phyloP scores from a whole-genome alignment of 2,329 filamentous ascomycete genomes.

The Ophidiomyces ophidiicola region DNA sequence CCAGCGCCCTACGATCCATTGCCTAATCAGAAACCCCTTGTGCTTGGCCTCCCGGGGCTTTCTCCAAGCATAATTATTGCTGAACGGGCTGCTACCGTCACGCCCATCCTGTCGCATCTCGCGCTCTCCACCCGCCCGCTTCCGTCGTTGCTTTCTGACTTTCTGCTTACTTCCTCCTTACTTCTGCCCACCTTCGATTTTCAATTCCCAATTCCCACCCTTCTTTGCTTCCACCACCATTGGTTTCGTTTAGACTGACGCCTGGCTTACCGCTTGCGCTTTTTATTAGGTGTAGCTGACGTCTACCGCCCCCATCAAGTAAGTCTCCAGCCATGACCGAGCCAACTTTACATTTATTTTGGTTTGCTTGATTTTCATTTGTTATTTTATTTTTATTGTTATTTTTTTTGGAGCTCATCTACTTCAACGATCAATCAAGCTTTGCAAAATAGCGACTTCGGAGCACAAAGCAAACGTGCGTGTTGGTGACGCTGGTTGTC shows the following conservation, averaged over 20 bases:
- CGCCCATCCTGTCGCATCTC: conserved; percentile 12
- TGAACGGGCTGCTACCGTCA: conserved; percentile 8
- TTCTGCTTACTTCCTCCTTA: conserved; percentile 1
- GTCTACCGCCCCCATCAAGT: conserved; percentile 38
- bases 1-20: background rate
- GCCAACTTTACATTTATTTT: no score
- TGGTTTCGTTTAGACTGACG: background rate
- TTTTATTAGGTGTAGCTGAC: conserved; percentile 29
- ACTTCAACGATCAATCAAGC: background rate
- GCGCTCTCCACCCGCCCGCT: conserved; percentile 8
- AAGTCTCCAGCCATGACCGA: no score
- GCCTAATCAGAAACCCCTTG: conserved; percentile 6
- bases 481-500: background rate
- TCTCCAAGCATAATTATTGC: conserved; percentile 6
- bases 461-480: background rate
- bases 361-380: no score
- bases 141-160: no score
- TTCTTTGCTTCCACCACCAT: conserved; percentile 4
- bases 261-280: conserved; percentile 8
- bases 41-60: conserved; percentile 11
- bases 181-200: conserved; percentile 6
- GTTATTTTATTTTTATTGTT: conserved; percentile 12
- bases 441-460: background rate
- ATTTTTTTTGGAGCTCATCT: background rate
- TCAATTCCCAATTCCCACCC: conserved; percentile 3